These are phyloP conservation scores for Backusella morwellensis DNA, from an alignment of 192 early-diverging fungal species.

Conservation along the genomic window DNA sequence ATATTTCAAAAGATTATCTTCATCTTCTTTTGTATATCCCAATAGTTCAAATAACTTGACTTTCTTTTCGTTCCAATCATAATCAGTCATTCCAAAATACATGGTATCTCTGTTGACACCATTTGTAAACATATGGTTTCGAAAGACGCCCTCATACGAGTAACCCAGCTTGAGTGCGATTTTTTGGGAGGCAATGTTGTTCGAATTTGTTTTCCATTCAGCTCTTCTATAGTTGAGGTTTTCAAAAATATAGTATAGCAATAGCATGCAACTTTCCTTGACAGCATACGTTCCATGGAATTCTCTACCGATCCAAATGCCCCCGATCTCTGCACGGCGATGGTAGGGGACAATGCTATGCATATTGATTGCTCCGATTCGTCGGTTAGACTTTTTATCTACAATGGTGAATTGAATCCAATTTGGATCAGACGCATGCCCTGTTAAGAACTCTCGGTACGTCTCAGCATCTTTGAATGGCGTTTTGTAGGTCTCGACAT, in stretches of 20 bases:
- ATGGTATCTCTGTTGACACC: not conserved
- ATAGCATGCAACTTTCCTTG: not conserved
- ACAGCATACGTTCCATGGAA: slow-evolving; percentile 18
- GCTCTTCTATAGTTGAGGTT: not conserved
- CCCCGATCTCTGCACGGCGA: slow-evolving; percentile 16
- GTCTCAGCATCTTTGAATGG: not conserved
- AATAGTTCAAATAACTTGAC: not conserved
- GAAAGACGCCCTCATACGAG: slow-evolving; percentile 24
- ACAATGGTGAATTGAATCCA: not conserved
- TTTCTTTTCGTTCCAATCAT: not conserved
- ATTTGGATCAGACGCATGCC: not conserved
- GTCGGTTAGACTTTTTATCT: not conserved
- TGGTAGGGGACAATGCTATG: not conserved
- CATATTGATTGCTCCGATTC: not conserved
- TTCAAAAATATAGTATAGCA: not conserved
- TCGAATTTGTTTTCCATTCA: slow-evolving; percentile 43
- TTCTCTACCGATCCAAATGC: slow-evolving; percentile 12
- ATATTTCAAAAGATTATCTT: slow-evolving; percentile 3
- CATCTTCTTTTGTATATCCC: not conserved
- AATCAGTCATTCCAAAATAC: not conserved
- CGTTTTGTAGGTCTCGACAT: not conserved
- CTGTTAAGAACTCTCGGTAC: not conserved
- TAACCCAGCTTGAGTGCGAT: slow-evolving; percentile 38
- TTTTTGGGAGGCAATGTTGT: slow-evolving; percentile 42
- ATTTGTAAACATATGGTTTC: slow-evolving; percentile 31